A percentile compares a stretch with the other conserved stretches of the same genome.
phyloP scores from a whole-genome alignment of 148 eudicot species.

The Camellia lanceoleosa region DNA sequence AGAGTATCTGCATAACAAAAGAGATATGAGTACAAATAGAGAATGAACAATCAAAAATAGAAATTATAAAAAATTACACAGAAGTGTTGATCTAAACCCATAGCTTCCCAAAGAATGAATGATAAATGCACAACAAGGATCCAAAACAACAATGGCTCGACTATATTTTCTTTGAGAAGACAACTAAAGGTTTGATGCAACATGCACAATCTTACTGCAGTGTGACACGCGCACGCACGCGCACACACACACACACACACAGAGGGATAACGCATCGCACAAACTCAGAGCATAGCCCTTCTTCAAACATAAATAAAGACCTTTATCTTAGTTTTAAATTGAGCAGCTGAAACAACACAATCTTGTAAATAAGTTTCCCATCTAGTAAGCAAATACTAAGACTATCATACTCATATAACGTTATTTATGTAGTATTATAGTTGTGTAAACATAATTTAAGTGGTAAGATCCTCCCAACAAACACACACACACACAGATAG shows the following conservation, averaged over 20 bases:
- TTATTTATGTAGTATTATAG: background rate
- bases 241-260: too few relatives aligned
- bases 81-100: background rate
- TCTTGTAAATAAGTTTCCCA: background rate
- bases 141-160: background rate
- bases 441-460: background rate
- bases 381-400: background rate
- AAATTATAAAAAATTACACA: background rate
- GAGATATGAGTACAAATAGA: constrained; percentile 8
- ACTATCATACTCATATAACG: too few relatives aligned
- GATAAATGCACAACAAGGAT: background rate
- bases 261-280: background rate
- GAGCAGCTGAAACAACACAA: background rate
- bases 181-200: background rate
- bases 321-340: background rate
- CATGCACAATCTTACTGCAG: background rate
- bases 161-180: too few relatives aligned
- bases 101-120: background rate
- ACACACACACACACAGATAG: background rate
- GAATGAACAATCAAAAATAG: background rate
- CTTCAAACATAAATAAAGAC: background rate
- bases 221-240: too few relatives aligned
- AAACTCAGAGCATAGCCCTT: background rate
- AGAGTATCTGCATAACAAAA: constrained; percentile 52
- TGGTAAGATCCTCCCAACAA: background rate